Percentiles rank a stretch among this genome's conserved stretches.
These are phyloP conservation scores for Rugosomyces carneus DNA, from an alignment of 1,284 basidiomycete genomes.

Conservation along the genomic window DNA sequence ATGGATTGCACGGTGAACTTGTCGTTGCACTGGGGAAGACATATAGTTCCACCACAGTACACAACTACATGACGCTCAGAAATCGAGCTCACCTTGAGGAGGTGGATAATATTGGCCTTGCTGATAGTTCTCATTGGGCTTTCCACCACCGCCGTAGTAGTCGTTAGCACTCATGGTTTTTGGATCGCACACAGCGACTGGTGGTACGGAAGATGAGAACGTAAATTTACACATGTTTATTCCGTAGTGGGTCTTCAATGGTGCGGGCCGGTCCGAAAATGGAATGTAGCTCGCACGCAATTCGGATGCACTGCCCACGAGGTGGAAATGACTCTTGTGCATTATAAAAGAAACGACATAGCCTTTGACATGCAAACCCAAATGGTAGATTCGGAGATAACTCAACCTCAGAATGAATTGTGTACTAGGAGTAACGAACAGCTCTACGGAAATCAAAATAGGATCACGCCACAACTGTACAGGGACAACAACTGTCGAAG, in stretches of 20 bases:
- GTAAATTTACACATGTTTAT: constrained; percentile 14
- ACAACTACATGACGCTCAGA: background rate
- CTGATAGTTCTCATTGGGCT: constrained; percentile 32
- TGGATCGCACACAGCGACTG: background rate
- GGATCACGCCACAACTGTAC: constrained; percentile 2
- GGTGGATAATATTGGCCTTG: constrained; percentile 57
- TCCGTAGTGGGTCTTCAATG: background rate
- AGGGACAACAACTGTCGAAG: background rate
- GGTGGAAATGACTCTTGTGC: background rate
- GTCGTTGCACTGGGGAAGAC: background rate
- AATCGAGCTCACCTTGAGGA: constrained; percentile 41
- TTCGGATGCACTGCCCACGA: constrained; percentile 2
- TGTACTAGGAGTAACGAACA: background rate
- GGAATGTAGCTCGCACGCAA: constrained; percentile 2
- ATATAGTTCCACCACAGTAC: background rate
- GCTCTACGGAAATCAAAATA: background rate
- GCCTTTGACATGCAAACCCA: background rate
- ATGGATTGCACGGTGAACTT: background rate
- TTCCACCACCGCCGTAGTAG: constrained; percentile 54
- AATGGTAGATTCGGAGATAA: background rate
- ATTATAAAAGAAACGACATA: background rate
- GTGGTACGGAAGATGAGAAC: background rate
- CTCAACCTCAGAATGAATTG: background rate
- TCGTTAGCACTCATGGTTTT: constrained; percentile 67
- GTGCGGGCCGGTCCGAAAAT: background rate